Conservation (phyloP, 2,329 filamentous ascomycete genomes). For the Bisporella sp. region DNA sequence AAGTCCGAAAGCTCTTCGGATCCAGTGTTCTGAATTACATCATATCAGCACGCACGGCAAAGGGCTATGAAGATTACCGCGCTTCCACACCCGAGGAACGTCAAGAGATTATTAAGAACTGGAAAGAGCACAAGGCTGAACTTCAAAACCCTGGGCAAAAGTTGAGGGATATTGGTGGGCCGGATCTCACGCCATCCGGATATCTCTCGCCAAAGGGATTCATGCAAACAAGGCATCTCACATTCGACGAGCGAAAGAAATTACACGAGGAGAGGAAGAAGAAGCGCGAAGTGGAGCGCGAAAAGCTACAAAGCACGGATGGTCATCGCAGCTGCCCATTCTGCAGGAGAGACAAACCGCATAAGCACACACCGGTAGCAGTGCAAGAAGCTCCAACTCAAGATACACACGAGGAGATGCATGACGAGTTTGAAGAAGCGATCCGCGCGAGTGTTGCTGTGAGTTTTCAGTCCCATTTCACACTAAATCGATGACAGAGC, state of each 20-base stretch:
- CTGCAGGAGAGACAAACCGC: constrained; percentile 14
- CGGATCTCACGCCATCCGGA: constrained; percentile 9
- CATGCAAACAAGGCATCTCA: constrained; percentile 39
- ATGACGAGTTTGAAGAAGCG: constrained; percentile 62
- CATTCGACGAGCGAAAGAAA: constrained; percentile 44
- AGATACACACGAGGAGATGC: constrained; percentile 28
- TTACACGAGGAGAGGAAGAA: constrained; percentile 41
- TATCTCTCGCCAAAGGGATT: constrained; percentile 35
- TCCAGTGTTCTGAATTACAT: constrained; percentile 73
- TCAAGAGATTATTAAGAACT: constrained; percentile 56
- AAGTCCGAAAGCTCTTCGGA: constrained; percentile 64
- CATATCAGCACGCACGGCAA: constrained; percentile 65
- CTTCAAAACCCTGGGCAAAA: constrained; percentile 33
- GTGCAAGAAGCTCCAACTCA: constrained; percentile 11
- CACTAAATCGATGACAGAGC: neutral
- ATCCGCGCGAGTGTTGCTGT: constrained; percentile 58
- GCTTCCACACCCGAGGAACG: constrained; percentile 50
- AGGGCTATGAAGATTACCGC: constrained; percentile 63
- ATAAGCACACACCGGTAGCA: constrained; percentile 16
- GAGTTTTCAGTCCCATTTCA: neutral
- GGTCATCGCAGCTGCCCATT: constrained; percentile 18
- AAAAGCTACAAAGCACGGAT: constrained; percentile 15
- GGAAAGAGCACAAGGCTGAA: constrained; percentile 27
- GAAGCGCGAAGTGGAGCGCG: constrained; percentile 19
- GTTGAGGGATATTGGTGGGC: constrained; percentile 24